Conservation (phyloP, 495 filamentous ascomycete genomes). For the Geopyxis carbonaria region DNA sequence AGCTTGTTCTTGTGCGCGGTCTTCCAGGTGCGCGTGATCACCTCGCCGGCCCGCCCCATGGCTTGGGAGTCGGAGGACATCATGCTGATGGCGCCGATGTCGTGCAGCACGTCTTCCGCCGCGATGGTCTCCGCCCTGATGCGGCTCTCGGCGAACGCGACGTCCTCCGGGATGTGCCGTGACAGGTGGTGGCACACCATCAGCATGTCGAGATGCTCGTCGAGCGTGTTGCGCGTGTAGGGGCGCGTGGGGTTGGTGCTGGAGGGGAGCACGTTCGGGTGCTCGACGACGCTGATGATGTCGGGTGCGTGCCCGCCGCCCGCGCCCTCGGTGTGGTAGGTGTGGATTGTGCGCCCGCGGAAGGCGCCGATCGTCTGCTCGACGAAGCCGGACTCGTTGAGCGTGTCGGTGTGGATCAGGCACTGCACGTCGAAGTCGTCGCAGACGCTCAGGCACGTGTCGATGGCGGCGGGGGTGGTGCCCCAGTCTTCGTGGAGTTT, state of each 20-base stretch:
- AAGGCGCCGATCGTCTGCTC: conserved; percentile 80
- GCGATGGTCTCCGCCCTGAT: conserved; percentile 95
- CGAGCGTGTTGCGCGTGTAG: conserved; percentile 81
- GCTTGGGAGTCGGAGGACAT: conserved; percentile 95
- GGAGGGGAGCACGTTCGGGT: conserved; percentile 78
- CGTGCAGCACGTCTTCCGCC: conserved; percentile 92
- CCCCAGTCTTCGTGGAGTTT: conserved; percentile 99
- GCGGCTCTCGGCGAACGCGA: conserved; percentile 86
- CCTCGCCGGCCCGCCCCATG: conserved; percentile 94
- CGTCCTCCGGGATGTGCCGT: conserved; percentile 86
- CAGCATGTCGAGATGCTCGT: conserved; percentile 96
- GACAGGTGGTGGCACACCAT: conserved; percentile 96
- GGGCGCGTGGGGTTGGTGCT: conserved; percentile 89
- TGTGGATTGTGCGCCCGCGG: conserved; percentile 84
- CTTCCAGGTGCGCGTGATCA: conserved; percentile 89
- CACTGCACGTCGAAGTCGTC: conserved; percentile 86
- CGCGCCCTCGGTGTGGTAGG: conserved; percentile 95
- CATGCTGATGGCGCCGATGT: conserved; percentile 93
- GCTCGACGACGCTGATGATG: conserved; percentile 87
- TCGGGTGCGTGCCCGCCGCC: conserved; percentile 94
- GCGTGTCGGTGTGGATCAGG: conserved; percentile 92
- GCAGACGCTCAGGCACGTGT: conserved; percentile 72
- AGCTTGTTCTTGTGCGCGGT: conserved; percentile 96
- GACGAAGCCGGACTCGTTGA: conserved; percentile 95
- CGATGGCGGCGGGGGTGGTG: conserved; percentile 79